Evolutionary conservation across 208 protist species (phyloP).

Genomic region (Trypanosoma caninum): DNA sequence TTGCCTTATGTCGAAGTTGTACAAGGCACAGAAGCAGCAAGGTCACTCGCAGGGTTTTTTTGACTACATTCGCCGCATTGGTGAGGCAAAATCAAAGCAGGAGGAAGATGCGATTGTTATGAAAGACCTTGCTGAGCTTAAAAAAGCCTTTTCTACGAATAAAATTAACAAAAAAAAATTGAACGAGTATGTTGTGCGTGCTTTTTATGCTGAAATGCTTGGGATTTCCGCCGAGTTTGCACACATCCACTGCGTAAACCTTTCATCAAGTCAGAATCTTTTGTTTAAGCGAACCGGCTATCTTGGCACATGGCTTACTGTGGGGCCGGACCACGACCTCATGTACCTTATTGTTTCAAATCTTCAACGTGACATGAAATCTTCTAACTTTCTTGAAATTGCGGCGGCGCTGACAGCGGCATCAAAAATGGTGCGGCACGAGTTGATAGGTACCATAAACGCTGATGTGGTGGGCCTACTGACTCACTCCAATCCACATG

Average conservation of each 20-base stretch:
- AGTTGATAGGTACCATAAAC: conserved; percentile 88
- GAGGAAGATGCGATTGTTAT: conserved; percentile 77
- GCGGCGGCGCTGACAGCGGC: conserved; percentile 88
- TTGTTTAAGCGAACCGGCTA: conserved; percentile 90
- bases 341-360: conserved; percentile 94
- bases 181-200: conserved; percentile 87
- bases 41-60: conserved; percentile 62
- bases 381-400: conserved; percentile 88
- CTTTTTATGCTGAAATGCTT: conserved; percentile 96
- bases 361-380: conserved; percentile 92
- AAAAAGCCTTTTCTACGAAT: conserved; percentile 24
- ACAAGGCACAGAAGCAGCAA: conserved; percentile 35
- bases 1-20: conserved; percentile 40
- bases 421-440: conserved; percentile 69
- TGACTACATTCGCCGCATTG: conserved; percentile 58
- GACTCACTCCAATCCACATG: conserved; percentile 52
- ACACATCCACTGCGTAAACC: conserved; percentile 96
- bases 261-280: conserved; percentile 70
- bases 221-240: conserved; percentile 89
- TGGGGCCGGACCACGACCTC: conserved; percentile 88
- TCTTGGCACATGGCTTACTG: conserved; percentile 81
- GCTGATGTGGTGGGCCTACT: conserved; percentile 57
- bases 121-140: conserved; percentile 58
- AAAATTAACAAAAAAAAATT: conserved; percentile 33
- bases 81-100: conserved; percentile 73